phyloP scores from a whole-genome alignment of 1,139 yeast genomes.

The Eremothecium coryli region DNA sequence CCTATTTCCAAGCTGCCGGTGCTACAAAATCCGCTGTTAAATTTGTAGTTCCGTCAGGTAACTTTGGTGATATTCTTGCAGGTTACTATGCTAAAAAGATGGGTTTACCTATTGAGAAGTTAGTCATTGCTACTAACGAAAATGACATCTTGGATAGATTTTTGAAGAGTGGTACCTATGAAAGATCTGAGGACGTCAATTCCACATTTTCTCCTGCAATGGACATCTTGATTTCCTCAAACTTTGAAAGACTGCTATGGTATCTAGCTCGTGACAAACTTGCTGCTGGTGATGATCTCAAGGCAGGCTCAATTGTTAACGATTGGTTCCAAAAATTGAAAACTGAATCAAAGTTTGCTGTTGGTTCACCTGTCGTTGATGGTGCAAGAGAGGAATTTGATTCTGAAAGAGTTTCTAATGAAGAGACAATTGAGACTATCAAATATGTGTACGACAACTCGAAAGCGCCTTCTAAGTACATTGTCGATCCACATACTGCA shows the following conservation, averaged over 20 bases:
- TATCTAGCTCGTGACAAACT: conserved; percentile 68
- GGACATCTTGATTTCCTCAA: conserved; percentile 93
- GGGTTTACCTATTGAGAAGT: conserved; percentile 85
- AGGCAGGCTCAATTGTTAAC: conserved; percentile 67
- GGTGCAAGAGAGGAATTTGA: conserved; percentile 63
- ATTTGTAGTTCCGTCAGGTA: conserved; percentile 94
- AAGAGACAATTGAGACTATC: conserved; percentile 69
- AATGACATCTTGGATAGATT: conserved; percentile 93
- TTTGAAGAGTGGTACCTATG: conserved; percentile 75
- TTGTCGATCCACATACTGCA: conserved; percentile 93
- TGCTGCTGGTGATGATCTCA: conserved; percentile 46
- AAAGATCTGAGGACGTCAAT: conserved; percentile 65
- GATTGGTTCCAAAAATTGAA: conserved; percentile 77
- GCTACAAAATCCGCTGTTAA: conserved; percentile 46
- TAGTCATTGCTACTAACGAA: conserved; percentile 90
- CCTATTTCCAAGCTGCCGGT: conserved; percentile 65
- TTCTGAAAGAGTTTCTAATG: conserved; percentile 72
- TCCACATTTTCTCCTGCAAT: conserved; percentile 95
- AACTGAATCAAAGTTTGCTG: conserved; percentile 63
- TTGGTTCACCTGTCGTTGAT: conserved; percentile 52
- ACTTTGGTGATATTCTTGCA: conserved; percentile 95
- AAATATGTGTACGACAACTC: conserved; percentile 48
- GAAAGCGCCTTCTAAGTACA: conserved; percentile 56
- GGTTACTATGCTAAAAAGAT: conserved; percentile 90
- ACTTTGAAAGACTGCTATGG: conserved; percentile 95